These are phyloP conservation scores for Hypomontagnella submonticulosa DNA, from an alignment of 495 filamentous ascomycete species.

Conservation along the genomic window DNA sequence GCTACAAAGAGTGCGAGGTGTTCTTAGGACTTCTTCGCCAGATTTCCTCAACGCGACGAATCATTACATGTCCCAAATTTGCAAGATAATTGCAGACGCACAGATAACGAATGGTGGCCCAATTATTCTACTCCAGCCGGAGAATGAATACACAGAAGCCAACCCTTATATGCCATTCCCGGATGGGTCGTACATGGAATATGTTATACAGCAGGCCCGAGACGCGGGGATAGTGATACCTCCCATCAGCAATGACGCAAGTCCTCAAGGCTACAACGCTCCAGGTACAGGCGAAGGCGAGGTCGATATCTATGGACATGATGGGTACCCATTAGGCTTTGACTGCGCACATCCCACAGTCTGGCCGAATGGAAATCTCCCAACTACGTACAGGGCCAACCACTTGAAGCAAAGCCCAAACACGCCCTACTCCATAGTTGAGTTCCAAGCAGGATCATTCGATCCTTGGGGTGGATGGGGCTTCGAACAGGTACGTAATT, in stretches of 20 bases:
- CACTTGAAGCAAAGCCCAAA: constrained; percentile 70
- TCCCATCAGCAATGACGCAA: constrained; percentile 80
- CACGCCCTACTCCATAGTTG: constrained; percentile 75
- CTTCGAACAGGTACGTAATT: constrained; percentile 58
- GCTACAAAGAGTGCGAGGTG: constrained; percentile 69
- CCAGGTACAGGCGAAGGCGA: constrained; percentile 71
- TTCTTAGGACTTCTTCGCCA: constrained; percentile 67
- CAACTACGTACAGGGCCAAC: constrained; percentile 54
- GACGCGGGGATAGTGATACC: constrained; percentile 78
- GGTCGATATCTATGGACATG: constrained; percentile 83
- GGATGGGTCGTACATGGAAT: constrained; percentile 73
- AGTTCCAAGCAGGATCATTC: constrained; percentile 81
- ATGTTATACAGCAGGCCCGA: constrained; percentile 73
- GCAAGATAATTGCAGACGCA: constrained; percentile 72
- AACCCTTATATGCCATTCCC: constrained; percentile 52
- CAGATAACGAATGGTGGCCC: constrained; percentile 85
- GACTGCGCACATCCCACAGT: constrained; percentile 64
- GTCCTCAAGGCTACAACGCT: constrained; percentile 66
- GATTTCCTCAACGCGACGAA: constrained; percentile 74
- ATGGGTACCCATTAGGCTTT: constrained; percentile 76
- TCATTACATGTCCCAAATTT: constrained; percentile 67
- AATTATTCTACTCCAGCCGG: constrained; percentile 80
- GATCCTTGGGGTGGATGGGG: constrained; percentile 80
- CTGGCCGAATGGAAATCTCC: constrained; percentile 62
- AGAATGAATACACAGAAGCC: constrained; percentile 75